Evolutionary conservation across 345 rosid genomes (phyloP).

Genomic region (Luvunga scandens): DNA sequence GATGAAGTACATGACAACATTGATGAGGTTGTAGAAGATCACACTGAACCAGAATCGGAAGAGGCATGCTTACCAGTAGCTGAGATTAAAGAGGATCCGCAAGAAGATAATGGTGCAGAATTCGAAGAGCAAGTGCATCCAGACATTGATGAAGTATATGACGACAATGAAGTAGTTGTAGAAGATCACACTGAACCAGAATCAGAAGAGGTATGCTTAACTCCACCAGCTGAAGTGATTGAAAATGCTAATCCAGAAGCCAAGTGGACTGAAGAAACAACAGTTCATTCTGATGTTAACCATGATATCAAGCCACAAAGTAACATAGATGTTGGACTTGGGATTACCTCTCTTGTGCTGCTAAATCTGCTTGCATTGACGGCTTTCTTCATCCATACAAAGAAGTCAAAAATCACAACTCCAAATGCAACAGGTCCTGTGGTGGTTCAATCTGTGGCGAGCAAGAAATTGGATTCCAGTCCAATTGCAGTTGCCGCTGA

Average conservation of each 20-base stretch:
- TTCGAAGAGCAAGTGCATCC: too few relatives aligned
- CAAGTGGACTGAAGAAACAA: neutral
- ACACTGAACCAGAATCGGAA: too few relatives aligned
- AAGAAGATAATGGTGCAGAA: too few relatives aligned
- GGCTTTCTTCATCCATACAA: slow-evolving; percentile 32
- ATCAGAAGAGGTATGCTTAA: slow-evolving; percentile 11
- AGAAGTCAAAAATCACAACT: slow-evolving; percentile 18
- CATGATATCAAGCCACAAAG: slow-evolving; percentile 19
- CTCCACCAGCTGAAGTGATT: slow-evolving; percentile 10
- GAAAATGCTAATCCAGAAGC: neutral
- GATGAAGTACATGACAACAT: too few relatives aligned
- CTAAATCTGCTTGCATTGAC: slow-evolving; percentile 36
- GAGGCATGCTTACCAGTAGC: too few relatives aligned
- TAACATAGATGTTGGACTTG: slow-evolving; percentile 3
- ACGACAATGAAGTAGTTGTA: slow-evolving; percentile 18
- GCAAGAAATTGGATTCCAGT: slow-evolving; percentile 27
- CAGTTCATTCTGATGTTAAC: slow-evolving; percentile 4
- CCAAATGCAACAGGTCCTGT: slow-evolving; percentile 13
- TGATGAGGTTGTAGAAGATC: too few relatives aligned
- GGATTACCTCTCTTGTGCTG: slow-evolving; percentile 31
- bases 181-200: slow-evolving; percentile 16
- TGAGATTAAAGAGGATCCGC: too few relatives aligned
- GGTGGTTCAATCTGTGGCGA: slow-evolving; percentile 15
- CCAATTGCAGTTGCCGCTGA: slow-evolving; percentile 22
- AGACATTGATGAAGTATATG: too few relatives aligned